Evolutionary conservation across 2,329 filamentous ascomycete species (phyloP).

Genomic region (Venturia asperata): DNA sequence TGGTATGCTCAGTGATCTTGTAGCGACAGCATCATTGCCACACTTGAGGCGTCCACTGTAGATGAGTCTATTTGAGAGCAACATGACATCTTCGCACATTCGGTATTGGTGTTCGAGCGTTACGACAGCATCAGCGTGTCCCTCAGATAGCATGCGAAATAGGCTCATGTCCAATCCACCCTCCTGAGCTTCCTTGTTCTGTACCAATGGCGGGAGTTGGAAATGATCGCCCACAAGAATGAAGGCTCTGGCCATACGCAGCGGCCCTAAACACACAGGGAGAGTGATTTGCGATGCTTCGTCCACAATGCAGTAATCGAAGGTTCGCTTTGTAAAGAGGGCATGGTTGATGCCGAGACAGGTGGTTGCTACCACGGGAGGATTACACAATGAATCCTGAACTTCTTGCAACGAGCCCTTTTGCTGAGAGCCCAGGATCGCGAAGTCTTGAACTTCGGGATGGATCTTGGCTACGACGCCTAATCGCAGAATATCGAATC

Average conservation of each 20-base stretch:
- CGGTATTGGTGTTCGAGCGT: conserved; percentile 94
- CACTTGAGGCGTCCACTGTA: conserved; percentile 89
- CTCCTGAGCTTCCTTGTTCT: conserved; percentile 77
- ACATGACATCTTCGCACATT: conserved; percentile 97
- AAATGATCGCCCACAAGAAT: conserved; percentile 95
- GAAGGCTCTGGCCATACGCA: conserved; percentile 86
- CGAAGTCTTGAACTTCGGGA: conserved; percentile 78
- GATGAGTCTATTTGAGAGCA: conserved; percentile 84
- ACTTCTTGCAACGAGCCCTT: conserved; percentile 78
- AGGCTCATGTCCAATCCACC: conserved; percentile 87
- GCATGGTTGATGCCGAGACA: conserved; percentile 87
- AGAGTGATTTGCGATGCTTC: conserved; percentile 97
- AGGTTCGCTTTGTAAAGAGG: conserved; percentile 79
- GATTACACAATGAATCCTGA: conserved; percentile 72
- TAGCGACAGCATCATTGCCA: conserved; percentile 69
- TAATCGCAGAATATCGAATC: conserved; percentile 73
- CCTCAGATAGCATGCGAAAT: conserved; percentile 88
- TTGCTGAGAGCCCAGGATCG: conserved; percentile 65
- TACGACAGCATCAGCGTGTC: conserved; percentile 78
- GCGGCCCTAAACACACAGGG: conserved; percentile 87
- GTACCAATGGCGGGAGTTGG: conserved; percentile 87
- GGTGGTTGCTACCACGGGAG: conserved; percentile 86
- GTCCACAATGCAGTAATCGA: conserved; percentile 98
- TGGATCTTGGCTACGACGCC: conserved; percentile 82
- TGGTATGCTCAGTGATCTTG: conserved; percentile 60